Conservation (phyloP, 768 basidiomycete species). For the Phaeolepiota aurea region DNA sequence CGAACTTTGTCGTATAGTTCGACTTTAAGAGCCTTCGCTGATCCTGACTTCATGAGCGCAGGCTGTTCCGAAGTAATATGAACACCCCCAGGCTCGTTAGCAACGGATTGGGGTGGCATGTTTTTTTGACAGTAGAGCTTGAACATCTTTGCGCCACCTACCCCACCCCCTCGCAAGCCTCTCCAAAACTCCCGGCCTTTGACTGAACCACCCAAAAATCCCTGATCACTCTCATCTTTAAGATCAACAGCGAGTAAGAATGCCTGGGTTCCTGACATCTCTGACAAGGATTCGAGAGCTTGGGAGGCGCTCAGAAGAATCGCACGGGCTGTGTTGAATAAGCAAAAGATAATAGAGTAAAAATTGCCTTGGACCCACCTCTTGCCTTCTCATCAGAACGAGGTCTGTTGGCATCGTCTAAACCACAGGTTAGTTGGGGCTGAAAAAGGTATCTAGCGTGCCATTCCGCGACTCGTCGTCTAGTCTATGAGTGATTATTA, state of each 20-base stretch:
- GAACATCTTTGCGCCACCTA: constrained; percentile 48
- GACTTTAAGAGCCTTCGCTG: constrained; percentile 36
- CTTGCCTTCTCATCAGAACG: background rate
- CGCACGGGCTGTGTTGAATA: constrained; percentile 27
- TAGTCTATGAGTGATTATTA: constrained; percentile 27
- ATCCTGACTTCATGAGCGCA: constrained; percentile 14
- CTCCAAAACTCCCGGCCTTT: constrained; percentile 62
- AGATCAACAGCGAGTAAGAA: constrained; percentile 58
- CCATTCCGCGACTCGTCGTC: constrained; percentile 53
- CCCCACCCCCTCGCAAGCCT: constrained; percentile 49
- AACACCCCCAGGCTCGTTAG: constrained; percentile 1
- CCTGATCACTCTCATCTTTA: constrained; percentile 30
- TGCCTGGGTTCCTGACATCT: constrained; percentile 45
- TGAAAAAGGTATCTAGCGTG: constrained; percentile 52
- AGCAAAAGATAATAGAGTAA: background rate
- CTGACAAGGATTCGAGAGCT: constrained; percentile 44
- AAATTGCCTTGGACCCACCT: background rate
- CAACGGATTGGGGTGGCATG: background rate
- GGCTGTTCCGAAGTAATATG: constrained; percentile 8
- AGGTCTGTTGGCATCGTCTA: too few species aligned
- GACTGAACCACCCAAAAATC: constrained; percentile 58
- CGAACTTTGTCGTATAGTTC: constrained; percentile 51
- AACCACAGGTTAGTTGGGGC: constrained; percentile 7
- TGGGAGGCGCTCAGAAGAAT: constrained; percentile 42
- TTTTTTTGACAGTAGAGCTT: constrained; percentile 34